Evolutionary conservation across 495 filamentous ascomycete species (phyloP).

Genomic region (Chaetomium cochliodes): DNA sequence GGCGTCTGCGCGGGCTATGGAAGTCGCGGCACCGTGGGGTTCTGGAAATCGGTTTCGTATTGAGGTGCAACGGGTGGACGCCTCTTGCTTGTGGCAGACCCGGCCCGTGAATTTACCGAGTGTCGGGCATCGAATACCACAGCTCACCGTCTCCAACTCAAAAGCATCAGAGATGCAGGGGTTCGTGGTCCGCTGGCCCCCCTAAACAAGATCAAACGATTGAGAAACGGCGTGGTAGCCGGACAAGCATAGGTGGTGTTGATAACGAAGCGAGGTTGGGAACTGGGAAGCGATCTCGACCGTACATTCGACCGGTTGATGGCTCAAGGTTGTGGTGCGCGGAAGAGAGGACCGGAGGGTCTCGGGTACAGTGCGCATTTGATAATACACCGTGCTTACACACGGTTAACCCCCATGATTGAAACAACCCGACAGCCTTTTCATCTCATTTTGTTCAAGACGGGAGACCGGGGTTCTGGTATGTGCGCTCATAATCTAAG

Average conservation of each 20-base stretch:
- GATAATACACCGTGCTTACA: neutral
- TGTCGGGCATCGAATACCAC: conserved; percentile 19
- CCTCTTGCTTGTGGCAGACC: conserved; percentile 15
- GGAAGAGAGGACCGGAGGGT: neutral
- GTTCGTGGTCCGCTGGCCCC: conserved; percentile 1
- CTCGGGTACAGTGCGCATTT: neutral
- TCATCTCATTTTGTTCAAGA: neutral
- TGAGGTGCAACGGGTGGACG: conserved; percentile 12
- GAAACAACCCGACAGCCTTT: neutral
- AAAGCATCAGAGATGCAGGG: neutral
- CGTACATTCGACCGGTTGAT: neutral
- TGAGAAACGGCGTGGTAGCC: neutral
- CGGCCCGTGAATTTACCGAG: conserved; percentile 21
- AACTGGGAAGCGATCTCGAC: neutral
- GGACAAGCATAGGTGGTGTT: conserved; percentile 4
- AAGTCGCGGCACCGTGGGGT: conserved; percentile 1
- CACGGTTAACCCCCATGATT: neutral
- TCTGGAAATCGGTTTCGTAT: conserved; percentile 14
- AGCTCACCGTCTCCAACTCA: conserved; percentile 4
- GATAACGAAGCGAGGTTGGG: neutral
- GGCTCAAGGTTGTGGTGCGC: neutral
- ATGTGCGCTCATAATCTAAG: no score
- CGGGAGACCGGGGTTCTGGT: no score
- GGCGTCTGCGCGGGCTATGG: conserved; percentile 7
- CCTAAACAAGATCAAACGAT: conserved; percentile 9